Base-by-base conservation (phyloP, 805 yeast genomes). In the Candida takata region DNA sequence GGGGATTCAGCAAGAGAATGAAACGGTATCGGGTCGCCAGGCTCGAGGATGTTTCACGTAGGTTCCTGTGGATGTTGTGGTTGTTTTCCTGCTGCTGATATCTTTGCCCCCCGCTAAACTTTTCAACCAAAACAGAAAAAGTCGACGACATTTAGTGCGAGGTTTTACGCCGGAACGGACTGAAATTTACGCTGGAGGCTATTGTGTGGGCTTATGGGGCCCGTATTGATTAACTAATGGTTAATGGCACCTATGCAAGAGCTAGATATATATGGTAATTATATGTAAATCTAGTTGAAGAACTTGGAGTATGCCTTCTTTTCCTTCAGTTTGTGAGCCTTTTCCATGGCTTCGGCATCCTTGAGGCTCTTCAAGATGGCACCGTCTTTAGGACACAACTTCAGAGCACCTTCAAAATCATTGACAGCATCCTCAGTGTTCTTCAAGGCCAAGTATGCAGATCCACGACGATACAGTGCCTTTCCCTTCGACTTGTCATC, bases 401-500 rank as follows among this genome's bases (percentile, higher is more conserved):
- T 60, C 18, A 74, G 59, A 0, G 97, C 96, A 41, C 67, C 64
- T 45, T 77, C 73, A 38, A 87, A 70, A 42, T 79, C 81, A 10
- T 57, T 60, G 34, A 80, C 62, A 0, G 95, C 95, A 38, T 66
- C 71, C 21, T 80, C 90, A 36, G 77, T 79, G 52, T 84, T 79
- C 52, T 80, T 80, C 16, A 69, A 62, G 8, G 71, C 60, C 41
- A 74, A 59, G 50, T 77, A 70, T 2, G 92, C 95, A 52, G 72
- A 64, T 25, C 94, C 96, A 58, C 90, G 78, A 57, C 97, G 79
- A 65, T 79, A 88, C 29, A 74, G 63, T 0, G 96, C 97, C 65
- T 88, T 88, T 13, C 95, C 85, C 55, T 72, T 73, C 16, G 86
- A 77, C 43, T 77, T 72, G 27, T 73, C 81, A 37, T 74, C 84